Evolutionary conservation across 2,329 filamentous ascomycete species (phyloP), one percentile per base, ranked within the genome.

Genomic region (Blastomyces emzantsi): DNA sequence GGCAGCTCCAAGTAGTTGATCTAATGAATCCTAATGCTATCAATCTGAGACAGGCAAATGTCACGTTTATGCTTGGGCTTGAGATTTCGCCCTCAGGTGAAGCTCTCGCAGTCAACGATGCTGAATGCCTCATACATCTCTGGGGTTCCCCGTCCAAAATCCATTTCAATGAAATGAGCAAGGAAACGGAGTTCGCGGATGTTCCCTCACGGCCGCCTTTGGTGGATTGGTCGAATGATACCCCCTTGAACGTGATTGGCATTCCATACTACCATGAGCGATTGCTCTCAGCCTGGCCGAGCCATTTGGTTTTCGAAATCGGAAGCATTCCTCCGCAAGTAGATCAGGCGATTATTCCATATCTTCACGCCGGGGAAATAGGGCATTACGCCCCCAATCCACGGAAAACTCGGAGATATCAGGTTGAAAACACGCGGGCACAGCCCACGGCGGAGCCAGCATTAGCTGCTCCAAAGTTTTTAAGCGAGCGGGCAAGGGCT

Each of bases 1-100:
- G 95, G 0, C 92, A 97, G 75, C 89, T 99, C 74, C 93, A 99
- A 73, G 89, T 97, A 17, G 91, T 97, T 60, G 94, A 99, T 74
- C 83, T 99, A 5, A 91, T 95, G 85, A 96, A 96, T 66, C 90
- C 91, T 0, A 92, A 95, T 71, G 88, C 90, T 25, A 91, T 90
- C 72, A 92, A 89, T 69, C 85, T 96, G 61, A 85, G 90, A 60
- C 92, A 95, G 76, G 88, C 90, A 43, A 92, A 92, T 70, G 85
- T 92, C 4, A 82, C 87, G 0, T 90, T 88, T 69, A 83, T 96
- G 68, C 87, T 85, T 64, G 88, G 90, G 67, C 86, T 97, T 67
- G 92, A 96, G 69, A 87, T 97, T 68, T 90, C 92, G 3, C 88
- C 90, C 0, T 95, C 92, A 1, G 92, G 92, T 1, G 91, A 96